Conservation (phyloP, 2,329 filamentous ascomycete genomes). For the Penicillium sp. region DNA sequence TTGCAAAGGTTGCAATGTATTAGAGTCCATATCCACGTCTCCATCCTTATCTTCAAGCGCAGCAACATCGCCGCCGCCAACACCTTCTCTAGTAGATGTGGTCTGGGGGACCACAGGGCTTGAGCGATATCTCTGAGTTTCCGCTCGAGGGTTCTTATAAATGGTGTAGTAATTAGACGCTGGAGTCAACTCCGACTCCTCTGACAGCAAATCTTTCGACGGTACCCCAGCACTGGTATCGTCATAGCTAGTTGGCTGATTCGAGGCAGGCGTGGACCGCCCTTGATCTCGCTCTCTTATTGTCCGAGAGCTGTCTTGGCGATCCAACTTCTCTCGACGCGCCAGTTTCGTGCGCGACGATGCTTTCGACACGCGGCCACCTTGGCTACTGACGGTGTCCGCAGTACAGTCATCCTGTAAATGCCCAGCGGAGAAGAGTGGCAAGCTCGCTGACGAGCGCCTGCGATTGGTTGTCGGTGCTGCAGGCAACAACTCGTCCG, state of each 20-base stretch:
- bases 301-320: slow-evolving; percentile 3
- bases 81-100: background rate
- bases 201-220: background rate
- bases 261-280: background rate
- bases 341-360: slow-evolving; percentile 12
- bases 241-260: slow-evolving; percentile 4
- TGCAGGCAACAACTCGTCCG: slow-evolving; percentile 6
- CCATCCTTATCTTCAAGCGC: background rate
- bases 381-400: slow-evolving; percentile 15
- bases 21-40: background rate
- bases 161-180: background rate
- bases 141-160: background rate
- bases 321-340: slow-evolving; percentile 11
- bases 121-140: slow-evolving; percentile 1
- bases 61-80: background rate
- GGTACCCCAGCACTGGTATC: background rate
- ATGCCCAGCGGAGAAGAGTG: slow-evolving; percentile 6
- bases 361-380: slow-evolving; percentile 9
- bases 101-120: background rate
- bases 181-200: background rate
- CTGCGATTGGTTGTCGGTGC: slow-evolving; percentile 16
- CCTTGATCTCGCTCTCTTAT: slow-evolving; percentile 2
- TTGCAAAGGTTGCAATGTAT: background rate
- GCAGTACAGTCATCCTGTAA: slow-evolving; percentile 11
- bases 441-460: slow-evolving; percentile 9